These are phyloP conservation scores for Boletus subparvulus DNA, from an alignment of 768 basidiomycete genomes.

Conservation along the genomic window DNA sequence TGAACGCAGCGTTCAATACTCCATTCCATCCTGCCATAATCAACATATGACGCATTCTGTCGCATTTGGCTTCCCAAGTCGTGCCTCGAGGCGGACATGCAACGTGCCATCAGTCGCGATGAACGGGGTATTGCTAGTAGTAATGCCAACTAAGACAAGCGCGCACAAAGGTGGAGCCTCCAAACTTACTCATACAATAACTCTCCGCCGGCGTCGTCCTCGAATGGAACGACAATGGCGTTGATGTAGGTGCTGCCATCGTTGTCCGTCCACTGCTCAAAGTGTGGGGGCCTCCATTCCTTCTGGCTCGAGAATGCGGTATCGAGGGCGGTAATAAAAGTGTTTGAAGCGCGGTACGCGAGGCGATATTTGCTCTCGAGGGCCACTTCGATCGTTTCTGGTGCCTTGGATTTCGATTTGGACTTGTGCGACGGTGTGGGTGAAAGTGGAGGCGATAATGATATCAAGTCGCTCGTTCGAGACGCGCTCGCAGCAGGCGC, in stretches of 20 bases:
- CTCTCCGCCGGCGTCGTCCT: constrained; percentile 41
- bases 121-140: constrained; percentile 47
- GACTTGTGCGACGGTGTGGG: neutral
- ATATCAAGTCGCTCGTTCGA: constrained; percentile 7
- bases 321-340: constrained; percentile 1
- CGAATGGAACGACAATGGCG: constrained; percentile 41
- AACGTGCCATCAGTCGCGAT: constrained; percentile 46
- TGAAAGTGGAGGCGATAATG: neutral
- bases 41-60: constrained; percentile 48
- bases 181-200: constrained; percentile 53
- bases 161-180: neutral
- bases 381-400: constrained; percentile 26
- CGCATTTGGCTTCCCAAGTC: constrained; percentile 37
- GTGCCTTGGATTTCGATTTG: constrained; percentile 7
- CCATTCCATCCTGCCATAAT: neutral
- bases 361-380: constrained; percentile 26
- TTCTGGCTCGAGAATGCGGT: constrained; percentile 1
- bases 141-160: neutral
- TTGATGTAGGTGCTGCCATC: constrained; percentile 7
- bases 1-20: too few relatives aligned
- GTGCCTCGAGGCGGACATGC: constrained; percentile 46
- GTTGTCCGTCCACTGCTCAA: constrained; percentile 13
- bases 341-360: constrained; percentile 24
- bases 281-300: constrained; percentile 9
- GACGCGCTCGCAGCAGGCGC: neutral